Percentiles rank a stretch among this genome's conserved stretches.
Evolutionary conservation across 2,329 filamentous ascomycete species (phyloP).

Genomic region (Aspergillus sp.): DNA sequence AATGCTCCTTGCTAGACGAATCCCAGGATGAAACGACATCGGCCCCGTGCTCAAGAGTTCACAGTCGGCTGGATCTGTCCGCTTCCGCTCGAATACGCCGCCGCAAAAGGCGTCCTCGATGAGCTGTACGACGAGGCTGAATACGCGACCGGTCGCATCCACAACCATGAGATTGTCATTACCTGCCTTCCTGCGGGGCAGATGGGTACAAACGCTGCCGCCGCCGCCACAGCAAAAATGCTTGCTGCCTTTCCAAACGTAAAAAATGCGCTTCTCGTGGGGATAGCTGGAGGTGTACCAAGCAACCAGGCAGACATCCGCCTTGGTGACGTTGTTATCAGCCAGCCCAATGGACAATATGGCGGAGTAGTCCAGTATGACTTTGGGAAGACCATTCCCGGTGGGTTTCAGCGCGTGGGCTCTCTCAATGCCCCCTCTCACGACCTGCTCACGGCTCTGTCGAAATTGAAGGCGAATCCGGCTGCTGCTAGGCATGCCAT

Average conservation of each 20-base stretch:
- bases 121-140: conserved; percentile 1
- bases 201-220: background rate
- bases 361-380: conserved; percentile 10
- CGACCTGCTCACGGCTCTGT: background rate
- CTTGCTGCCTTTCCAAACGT: background rate
- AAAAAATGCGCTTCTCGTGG: background rate
- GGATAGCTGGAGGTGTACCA: background rate
- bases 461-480: background rate
- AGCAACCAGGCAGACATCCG: conserved; percentile 1
- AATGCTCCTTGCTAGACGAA: background rate
- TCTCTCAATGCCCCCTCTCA: background rate
- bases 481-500: background rate
- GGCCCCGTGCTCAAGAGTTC: background rate
- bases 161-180: conserved; percentile 1
- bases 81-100: background rate
- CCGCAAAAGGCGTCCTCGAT: conserved; percentile 1
- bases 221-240: background rate
- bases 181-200: background rate
- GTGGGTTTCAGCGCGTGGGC: background rate
- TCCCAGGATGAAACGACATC: background rate
- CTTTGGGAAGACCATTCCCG: conserved; percentile 7
- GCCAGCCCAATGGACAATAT: background rate
- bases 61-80: conserved; percentile 5
- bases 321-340: conserved; percentile 1
- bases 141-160: conserved; percentile 2